These are phyloP conservation scores for Lachnellula hyalina DNA, from an alignment of 2,329 filamentous ascomycete species.

Conservation along the genomic window DNA sequence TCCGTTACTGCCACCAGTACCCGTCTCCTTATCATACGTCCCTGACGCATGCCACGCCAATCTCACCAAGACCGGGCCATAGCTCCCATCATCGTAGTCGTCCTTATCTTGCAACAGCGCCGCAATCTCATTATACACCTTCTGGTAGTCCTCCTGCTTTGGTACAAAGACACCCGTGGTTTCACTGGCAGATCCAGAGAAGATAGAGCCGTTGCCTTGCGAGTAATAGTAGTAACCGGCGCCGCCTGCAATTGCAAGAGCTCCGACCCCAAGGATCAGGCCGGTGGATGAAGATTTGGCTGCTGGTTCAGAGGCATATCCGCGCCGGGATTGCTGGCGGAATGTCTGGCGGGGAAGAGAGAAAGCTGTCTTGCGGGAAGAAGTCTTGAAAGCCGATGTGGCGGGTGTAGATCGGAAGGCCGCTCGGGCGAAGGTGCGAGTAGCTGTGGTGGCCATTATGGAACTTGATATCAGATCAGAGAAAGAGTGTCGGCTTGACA, in stretches of 20 bases:
- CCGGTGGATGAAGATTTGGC: constrained; percentile 48
- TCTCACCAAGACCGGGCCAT: constrained; percentile 83
- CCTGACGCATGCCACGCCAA: constrained; percentile 93
- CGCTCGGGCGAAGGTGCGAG: constrained; percentile 34
- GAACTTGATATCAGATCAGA: not conserved
- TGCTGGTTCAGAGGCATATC: constrained; percentile 69
- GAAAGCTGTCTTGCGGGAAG: constrained; percentile 52
- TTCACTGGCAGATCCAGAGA: constrained; percentile 34
- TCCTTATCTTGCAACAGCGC: constrained; percentile 77
- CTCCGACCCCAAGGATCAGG: constrained; percentile 54
- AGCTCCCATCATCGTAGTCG: constrained; percentile 95
- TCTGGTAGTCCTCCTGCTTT: constrained; percentile 84
- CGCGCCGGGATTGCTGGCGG: constrained; percentile 69
- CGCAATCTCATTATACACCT: constrained; percentile 87
- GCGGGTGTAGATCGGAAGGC: constrained; percentile 32
- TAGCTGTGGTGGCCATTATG: constrained; percentile 35
- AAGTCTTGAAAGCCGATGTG: constrained; percentile 50
- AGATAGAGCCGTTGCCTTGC: constrained; percentile 41
- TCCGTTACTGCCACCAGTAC: constrained; percentile 90
- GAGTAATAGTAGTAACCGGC: constrained; percentile 63
- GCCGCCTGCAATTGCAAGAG: constrained; percentile 54
- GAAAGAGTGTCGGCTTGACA: not conserved
- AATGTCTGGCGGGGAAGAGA: constrained; percentile 60
- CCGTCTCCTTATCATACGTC: constrained; percentile 83
- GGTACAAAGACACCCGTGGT: constrained; percentile 59